Conservation (phyloP, 306 rosid species). For the Fagus crenata region DNA sequence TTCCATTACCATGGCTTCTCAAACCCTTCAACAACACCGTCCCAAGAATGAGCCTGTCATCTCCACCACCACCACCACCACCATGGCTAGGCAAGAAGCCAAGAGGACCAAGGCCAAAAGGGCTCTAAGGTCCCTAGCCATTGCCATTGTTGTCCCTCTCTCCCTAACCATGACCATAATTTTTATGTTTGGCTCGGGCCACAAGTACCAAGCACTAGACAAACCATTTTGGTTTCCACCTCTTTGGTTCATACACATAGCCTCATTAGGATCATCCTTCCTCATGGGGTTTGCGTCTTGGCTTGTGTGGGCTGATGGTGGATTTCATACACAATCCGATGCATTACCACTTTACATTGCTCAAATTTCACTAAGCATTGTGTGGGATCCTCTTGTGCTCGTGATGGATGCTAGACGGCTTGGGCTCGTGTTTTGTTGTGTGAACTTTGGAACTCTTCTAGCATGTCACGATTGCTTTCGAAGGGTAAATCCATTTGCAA, state of each 20-base stretch:
- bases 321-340: conserved; percentile 42
- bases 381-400: conserved; percentile 69
- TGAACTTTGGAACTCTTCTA: conserved; percentile 44
- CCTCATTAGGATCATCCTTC: conserved; percentile 47
- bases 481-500: conserved; percentile 54
- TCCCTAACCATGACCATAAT: conserved; percentile 33
- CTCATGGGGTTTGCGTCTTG: conserved; percentile 68
- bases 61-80: background rate
- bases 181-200: conserved; percentile 47
- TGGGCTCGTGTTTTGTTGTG: conserved; percentile 33
- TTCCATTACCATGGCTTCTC: conserved; percentile 4
- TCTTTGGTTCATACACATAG: conserved; percentile 56
- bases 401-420: conserved; percentile 37
- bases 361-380: conserved; percentile 45
- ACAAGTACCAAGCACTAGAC: conserved; percentile 25
- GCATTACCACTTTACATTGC: conserved; percentile 49
- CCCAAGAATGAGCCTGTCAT: background rate
- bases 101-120: conserved; percentile 40
- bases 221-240: conserved; percentile 66
- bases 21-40: background rate
- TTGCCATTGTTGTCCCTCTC: conserved; percentile 49
- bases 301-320: conserved; percentile 86
- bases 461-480: conserved; percentile 44
- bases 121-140: conserved; percentile 53
- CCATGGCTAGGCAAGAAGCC: conserved; percentile 33